These are phyloP conservation scores for Coniferiporia sulphurascens DNA, from an alignment of 1,284 basidiomycete genomes.

Conservation along the genomic window DNA sequence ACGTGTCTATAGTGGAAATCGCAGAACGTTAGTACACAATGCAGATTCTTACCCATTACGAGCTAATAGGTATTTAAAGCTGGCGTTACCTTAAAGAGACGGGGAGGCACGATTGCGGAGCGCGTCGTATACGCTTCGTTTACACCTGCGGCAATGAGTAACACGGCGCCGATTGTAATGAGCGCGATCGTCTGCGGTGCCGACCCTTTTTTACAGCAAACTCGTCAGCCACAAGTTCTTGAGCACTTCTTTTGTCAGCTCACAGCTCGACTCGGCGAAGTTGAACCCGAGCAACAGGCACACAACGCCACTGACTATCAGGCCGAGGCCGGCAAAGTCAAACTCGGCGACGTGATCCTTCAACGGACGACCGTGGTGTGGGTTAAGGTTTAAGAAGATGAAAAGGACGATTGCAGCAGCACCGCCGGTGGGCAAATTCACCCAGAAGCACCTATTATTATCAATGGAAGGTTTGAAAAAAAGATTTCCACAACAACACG, in stretches of 20 bases:
- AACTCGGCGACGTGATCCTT: constrained; percentile 61
- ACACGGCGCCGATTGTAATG: constrained; percentile 60
- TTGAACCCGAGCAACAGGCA: constrained; percentile 83
- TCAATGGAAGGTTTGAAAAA: not conserved
- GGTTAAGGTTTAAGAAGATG: constrained; percentile 81
- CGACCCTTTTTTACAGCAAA: constrained; percentile 26
- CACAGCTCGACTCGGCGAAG: constrained; percentile 63
- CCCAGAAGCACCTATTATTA: constrained; percentile 60
- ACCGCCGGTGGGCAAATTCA: constrained; percentile 77
- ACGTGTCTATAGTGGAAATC: constrained; percentile 45
- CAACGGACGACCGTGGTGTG: constrained; percentile 54
- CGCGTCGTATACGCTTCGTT: constrained; percentile 71
- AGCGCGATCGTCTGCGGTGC: constrained; percentile 62
- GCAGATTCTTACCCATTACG: too few species aligned
- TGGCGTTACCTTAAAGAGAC: constrained; percentile 59
- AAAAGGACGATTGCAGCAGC: constrained; percentile 68
- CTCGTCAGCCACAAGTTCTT: not conserved
- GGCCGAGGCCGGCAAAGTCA: constrained; percentile 69
- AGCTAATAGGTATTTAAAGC: too few species aligned
- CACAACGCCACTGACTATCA: constrained; percentile 70
- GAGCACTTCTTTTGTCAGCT: constrained; percentile 22
- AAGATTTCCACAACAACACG: not conserved
- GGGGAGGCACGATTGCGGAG: constrained; percentile 76
- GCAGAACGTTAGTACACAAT: not conserved
- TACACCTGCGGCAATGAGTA: constrained; percentile 52